Evolutionary conservation across 345 rosid genomes (phyloP).

Genomic region (Camelina hispida): DNA sequence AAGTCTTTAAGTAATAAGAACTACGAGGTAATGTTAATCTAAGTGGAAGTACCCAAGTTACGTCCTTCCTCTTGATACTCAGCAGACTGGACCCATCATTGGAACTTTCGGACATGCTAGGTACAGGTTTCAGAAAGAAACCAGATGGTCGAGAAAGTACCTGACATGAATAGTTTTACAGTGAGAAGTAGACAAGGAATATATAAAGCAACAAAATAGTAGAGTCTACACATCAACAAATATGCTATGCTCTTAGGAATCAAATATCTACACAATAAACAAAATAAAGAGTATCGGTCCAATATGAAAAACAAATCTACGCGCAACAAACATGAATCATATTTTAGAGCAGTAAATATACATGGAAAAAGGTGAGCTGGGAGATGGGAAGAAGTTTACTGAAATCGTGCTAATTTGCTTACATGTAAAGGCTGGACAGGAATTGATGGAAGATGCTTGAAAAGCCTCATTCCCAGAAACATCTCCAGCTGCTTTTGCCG

Average conservation of each 20-base stretch:
- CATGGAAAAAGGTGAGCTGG: background rate
- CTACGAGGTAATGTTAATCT: constrained; percentile 14
- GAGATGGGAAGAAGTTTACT: constrained; percentile 13
- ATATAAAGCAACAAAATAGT: constrained; percentile 20
- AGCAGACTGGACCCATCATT: constrained; percentile 68
- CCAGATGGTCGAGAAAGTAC: constrained; percentile 86
- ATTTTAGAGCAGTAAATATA: constrained; percentile 23
- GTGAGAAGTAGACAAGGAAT: constrained; percentile 19
- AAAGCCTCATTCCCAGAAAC: constrained; percentile 93
- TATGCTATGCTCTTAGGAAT: constrained; percentile 1
- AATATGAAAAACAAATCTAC: constrained; percentile 12
- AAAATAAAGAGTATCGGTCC: constrained; percentile 1
- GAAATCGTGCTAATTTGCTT: constrained; percentile 43
- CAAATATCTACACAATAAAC: constrained; percentile 16
- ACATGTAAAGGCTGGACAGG: constrained; percentile 86
- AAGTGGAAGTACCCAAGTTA: constrained; percentile 73
- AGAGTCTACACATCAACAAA: constrained; percentile 17
- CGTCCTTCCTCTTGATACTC: constrained; percentile 79
- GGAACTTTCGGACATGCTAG: constrained; percentile 61
- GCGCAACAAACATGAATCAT: background rate
- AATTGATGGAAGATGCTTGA: constrained; percentile 95
- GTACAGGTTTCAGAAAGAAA: constrained; percentile 88
- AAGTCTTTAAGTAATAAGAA: constrained; percentile 19
- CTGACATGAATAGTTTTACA: constrained; percentile 49
- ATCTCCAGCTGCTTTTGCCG: constrained; percentile 97